These are phyloP conservation scores for Penstemon eatonii DNA, from an alignment of 257 asterid species.

Conservation along the genomic window DNA sequence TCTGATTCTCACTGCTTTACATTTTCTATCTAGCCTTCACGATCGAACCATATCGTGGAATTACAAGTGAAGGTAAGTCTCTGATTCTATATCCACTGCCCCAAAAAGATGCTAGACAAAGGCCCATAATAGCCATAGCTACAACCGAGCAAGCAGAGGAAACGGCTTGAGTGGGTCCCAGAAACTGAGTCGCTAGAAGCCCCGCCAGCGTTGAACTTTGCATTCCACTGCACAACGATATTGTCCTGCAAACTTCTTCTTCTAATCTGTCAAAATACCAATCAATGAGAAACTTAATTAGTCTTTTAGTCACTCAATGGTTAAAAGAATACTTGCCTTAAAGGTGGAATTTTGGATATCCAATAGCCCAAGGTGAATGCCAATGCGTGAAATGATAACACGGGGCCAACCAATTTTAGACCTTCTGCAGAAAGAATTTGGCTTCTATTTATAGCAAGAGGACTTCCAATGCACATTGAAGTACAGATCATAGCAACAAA, in stretches of 20 bases:
- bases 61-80: constrained; percentile 45
- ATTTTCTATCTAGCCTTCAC: constrained; percentile 35
- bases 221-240: constrained; percentile 95
- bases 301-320: neutral
- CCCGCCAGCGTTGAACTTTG: constrained; percentile 97
- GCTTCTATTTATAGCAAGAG: constrained; percentile 84
- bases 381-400: constrained; percentile 70
- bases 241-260: constrained; percentile 83
- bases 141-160: constrained; percentile 96
- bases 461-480: constrained; percentile 94
- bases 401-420: constrained; percentile 73
- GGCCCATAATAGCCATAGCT: constrained; percentile 99
- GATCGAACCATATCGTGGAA: constrained; percentile 28
- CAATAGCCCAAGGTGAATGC: constrained; percentile 93
- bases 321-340: constrained; percentile 51
- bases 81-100: constrained; percentile 74
- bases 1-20: neutral
- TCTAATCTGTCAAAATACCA: constrained; percentile 53
- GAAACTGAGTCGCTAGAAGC: constrained; percentile 86
- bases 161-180: constrained; percentile 88
- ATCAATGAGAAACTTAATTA: neutral
- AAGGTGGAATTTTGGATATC: constrained; percentile 66
- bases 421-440: constrained; percentile 89
- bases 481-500: constrained; percentile 96
- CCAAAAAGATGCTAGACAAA: constrained; percentile 95